Evolutionary conservation across 176 grass and related monocot species (phyloP).

Genomic region (Triticum dicoccoides): DNA sequence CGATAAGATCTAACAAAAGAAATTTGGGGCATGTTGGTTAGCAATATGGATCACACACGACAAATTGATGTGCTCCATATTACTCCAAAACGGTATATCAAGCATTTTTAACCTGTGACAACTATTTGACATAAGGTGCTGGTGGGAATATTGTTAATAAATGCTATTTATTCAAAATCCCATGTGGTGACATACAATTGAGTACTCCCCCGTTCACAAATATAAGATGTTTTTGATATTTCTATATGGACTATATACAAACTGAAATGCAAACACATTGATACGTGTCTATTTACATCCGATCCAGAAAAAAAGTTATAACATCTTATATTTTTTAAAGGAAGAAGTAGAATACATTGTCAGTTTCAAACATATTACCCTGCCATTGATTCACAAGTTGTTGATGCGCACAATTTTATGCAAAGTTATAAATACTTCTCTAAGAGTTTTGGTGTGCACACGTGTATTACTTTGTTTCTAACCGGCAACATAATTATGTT

Average conservation of each 20-base stretch:
- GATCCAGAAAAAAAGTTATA: too few species aligned
- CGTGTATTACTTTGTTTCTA: neutral
- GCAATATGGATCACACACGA: neutral
- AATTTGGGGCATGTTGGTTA: neutral
- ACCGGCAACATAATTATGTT: neutral
- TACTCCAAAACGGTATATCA: neutral
- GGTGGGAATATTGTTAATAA: neutral
- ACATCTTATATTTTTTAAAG: too few species aligned
- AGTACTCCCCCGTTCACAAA: too few species aligned
- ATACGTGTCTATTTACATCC: too few species aligned
- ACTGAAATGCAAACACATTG: too few species aligned
- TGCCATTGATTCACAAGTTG: too few species aligned
- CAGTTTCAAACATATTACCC: neutral
- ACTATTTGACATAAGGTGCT: neutral
- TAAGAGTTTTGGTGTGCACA: neutral
- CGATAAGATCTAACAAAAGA: neutral
- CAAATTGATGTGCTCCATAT: neutral
- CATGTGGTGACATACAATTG: neutral
- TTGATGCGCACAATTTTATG: neutral
- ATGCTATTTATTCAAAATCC: neutral
- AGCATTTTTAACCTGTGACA: neutral
- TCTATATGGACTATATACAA: too few species aligned
- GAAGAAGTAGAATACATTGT: neutral
- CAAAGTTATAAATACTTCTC: neutral
- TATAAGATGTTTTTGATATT: too few species aligned